Evolutionary conservation across 805 yeast species (phyloP).

Genomic region (Hanseniaspora meyeri): DNA sequence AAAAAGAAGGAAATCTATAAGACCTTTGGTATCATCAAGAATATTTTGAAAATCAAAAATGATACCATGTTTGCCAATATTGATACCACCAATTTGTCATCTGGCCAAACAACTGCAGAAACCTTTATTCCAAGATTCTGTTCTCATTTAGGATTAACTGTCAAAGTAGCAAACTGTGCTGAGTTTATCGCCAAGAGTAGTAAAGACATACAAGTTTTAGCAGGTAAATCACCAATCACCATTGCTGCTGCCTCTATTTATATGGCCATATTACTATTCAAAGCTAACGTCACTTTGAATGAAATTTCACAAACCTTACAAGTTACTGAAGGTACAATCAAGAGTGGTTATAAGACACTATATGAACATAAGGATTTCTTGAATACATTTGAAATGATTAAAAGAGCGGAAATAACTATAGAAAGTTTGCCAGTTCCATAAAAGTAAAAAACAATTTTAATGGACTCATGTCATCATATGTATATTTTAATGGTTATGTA

Average conservation of each 20-base stretch:
- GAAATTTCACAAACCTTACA: conserved; percentile 87
- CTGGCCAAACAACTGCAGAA: conserved; percentile 84
- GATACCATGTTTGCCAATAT: conserved; percentile 29
- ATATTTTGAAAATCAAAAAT: conserved; percentile 39
- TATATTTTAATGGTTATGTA: neutral
- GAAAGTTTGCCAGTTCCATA: conserved; percentile 5
- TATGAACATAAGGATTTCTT: conserved; percentile 49
- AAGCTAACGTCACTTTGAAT: conserved; percentile 59
- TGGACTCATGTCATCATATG: neutral
- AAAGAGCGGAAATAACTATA: conserved; percentile 2
- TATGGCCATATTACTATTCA: conserved; percentile 83
- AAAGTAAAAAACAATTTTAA: no score
- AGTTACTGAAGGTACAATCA: conserved; percentile 94
- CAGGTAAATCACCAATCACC: conserved; percentile 93
- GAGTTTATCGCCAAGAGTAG: conserved; percentile 84
- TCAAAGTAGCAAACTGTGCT: conserved; percentile 81
- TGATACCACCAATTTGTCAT: conserved; percentile 38
- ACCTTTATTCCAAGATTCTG: conserved; percentile 92
- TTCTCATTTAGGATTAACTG: conserved; percentile 78
- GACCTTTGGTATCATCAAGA: conserved; percentile 74
- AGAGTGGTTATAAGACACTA: conserved; percentile 75
- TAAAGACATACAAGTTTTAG: conserved; percentile 82
- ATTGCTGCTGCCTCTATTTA: conserved; percentile 96
- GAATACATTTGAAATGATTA: conserved; percentile 34
- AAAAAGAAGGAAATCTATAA: conserved; percentile 91